Percentiles rank a stretch among this genome's conserved stretches.
Conservation (phyloP, 305 asterid species). For the Rubia tinctorum region DNA sequence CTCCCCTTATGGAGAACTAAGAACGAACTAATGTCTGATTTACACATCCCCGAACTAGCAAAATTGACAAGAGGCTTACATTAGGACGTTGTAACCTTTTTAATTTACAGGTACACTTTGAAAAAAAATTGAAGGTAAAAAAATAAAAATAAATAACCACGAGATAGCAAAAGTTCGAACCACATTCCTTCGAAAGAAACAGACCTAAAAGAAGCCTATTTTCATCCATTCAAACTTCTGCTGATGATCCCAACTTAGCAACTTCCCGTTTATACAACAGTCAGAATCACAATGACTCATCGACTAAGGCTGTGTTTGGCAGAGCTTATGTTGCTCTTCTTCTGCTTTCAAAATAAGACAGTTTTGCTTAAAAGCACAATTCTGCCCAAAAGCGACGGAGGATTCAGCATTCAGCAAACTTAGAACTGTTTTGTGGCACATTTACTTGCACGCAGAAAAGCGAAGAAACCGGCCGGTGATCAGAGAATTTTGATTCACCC, state of each 20-base stretch:
- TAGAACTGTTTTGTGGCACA: constrained; percentile 14
- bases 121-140: not conserved
- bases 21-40: constrained; percentile 1
- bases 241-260: not conserved
- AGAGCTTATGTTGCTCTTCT: too few species aligned
- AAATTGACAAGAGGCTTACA: constrained; percentile 5
- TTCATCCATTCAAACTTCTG: constrained; percentile 2
- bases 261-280: too few species aligned
- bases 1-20: not conserved
- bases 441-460: constrained; percentile 51
- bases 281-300: too few species aligned
- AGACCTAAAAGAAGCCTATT: not conserved
- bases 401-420: not conserved
- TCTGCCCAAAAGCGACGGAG: too few species aligned
- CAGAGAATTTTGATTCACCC: constrained; percentile 82
- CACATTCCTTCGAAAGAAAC: not conserved
- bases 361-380: too few species aligned
- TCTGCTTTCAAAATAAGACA: too few species aligned
- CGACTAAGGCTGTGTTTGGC: too few species aligned
- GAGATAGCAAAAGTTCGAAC: constrained; percentile 12
- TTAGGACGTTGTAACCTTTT: not conserved
- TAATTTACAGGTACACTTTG: not conserved
- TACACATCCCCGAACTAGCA: constrained; percentile 2
- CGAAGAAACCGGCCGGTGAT: constrained; percentile 85
- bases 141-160: not conserved